Conservation (phyloP, 768 basidiomycete species). For the Dacryopinax spathularia region DNA sequence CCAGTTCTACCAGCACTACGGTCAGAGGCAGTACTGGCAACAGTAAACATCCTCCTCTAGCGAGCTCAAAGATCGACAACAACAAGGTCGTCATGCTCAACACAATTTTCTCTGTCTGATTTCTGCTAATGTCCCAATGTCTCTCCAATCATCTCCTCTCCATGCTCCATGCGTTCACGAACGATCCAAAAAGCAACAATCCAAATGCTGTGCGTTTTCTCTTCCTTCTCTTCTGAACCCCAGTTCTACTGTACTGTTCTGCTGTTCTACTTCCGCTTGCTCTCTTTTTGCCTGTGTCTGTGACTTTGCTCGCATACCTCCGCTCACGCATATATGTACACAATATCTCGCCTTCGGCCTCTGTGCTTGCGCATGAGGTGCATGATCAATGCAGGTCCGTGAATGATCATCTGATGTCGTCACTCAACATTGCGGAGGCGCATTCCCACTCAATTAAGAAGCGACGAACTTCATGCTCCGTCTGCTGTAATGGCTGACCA, state of each 20-base stretch:
- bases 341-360: neutral
- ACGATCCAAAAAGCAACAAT: neutral
- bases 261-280: neutral
- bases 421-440: too few relatives aligned
- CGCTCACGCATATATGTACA: slow-evolving; percentile 5
- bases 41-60: neutral
- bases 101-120: neutral
- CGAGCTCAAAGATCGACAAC: neutral
- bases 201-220: neutral
- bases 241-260: neutral
- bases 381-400: neutral
- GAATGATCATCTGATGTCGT: slow-evolving; percentile 2
- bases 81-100: neutral
- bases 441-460: too few relatives aligned
- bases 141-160: slow-evolving; percentile 2
- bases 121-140: neutral
- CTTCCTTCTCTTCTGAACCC: neutral
- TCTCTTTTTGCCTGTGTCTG: neutral
- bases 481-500: too few relatives aligned
- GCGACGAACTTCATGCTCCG: too few relatives aligned
- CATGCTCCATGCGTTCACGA: neutral
- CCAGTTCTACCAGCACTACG: slow-evolving; percentile 2
- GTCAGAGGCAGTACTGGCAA: slow-evolving; percentile 3
- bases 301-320: slow-evolving; percentile 3
- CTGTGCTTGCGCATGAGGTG: neutral